Evolutionary conservation across 768 basidiomycete species (phyloP).

Genomic region (Suillus fuscotomentosus): DNA sequence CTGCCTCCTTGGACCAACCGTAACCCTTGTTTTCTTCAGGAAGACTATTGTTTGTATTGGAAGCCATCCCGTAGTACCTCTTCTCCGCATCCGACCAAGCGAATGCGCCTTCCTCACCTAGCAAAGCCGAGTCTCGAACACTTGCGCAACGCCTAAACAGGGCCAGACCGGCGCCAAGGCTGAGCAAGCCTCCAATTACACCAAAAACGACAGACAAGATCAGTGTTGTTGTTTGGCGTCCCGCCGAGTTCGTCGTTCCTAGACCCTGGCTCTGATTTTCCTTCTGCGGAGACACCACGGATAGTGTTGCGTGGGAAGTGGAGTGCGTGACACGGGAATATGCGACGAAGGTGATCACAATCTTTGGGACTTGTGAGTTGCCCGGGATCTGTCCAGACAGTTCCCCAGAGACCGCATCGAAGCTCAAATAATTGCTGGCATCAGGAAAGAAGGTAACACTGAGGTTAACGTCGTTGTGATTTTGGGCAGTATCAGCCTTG

Average conservation of each 20-base stretch:
- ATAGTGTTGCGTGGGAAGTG: constrained; percentile 63
- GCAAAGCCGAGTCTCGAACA: constrained; percentile 59
- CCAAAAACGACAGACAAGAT: constrained; percentile 64
- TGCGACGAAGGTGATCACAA: constrained; percentile 62
- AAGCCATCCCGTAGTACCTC: constrained; percentile 62
- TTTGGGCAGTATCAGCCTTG: constrained; percentile 28
- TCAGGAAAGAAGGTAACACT: constrained; percentile 56
- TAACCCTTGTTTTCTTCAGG: constrained; percentile 22
- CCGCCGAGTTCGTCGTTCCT: constrained; percentile 38
- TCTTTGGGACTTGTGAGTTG: constrained; percentile 39
- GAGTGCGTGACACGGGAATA: constrained; percentile 67
- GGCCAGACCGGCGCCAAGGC: constrained; percentile 55
- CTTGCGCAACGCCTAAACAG: constrained; percentile 52
- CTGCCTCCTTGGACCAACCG: constrained; percentile 29
- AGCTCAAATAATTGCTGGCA: constrained; percentile 50
- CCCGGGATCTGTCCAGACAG: constrained; percentile 58
- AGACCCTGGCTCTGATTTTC: constrained; percentile 34
- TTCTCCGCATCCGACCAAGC: constrained; percentile 66
- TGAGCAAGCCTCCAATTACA: constrained; percentile 54
- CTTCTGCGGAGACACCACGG: constrained; percentile 43
- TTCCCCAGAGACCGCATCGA: constrained; percentile 42
- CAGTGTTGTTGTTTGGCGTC: constrained; percentile 50
- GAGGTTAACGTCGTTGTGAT: constrained; percentile 46
- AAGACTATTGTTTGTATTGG: constrained; percentile 8
- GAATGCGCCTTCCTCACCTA: constrained; percentile 55